Evolutionary conservation across 805 yeast species (phyloP).

Genomic region (Yamadazyma sp.): DNA sequence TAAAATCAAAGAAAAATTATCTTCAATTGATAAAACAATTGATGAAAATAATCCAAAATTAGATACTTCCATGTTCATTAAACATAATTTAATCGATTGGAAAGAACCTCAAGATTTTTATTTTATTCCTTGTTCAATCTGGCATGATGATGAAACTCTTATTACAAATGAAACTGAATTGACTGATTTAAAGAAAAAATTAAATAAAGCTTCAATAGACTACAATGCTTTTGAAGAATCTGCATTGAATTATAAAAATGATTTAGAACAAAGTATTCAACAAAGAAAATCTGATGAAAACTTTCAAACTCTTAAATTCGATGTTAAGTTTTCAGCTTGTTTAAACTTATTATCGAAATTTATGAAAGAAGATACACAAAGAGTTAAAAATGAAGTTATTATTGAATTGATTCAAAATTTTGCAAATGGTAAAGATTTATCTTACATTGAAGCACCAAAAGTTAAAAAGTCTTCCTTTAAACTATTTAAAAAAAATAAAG

Average conservation of each 20-base stretch:
- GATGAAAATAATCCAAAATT: conserved; percentile 67
- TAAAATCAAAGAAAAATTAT: conserved; percentile 48
- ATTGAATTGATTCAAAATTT: conserved; percentile 86
- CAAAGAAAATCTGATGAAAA: conserved; percentile 32
- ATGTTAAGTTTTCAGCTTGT: conserved; percentile 51
- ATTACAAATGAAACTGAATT: conserved; percentile 57
- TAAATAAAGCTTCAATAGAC: conserved; percentile 39
- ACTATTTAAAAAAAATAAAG: conserved; percentile 38
- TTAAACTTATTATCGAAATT: conserved; percentile 56
- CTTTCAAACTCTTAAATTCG: conserved; percentile 48
- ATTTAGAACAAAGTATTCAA: conserved; percentile 41
- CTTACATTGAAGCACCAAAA: conserved; percentile 50
- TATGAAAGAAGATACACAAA: conserved; percentile 66
- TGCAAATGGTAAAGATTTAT: conserved; percentile 71
- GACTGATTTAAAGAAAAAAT: conserved; percentile 49
- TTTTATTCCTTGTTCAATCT: conserved; percentile 84
- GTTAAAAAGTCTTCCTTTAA: conserved; percentile 59
- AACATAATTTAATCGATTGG: conserved; percentile 79
- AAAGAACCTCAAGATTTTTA: conserved; percentile 81
- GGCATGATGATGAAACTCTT: conserved; percentile 93
- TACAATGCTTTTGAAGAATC: conserved; percentile 39
- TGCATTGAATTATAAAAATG: conserved; percentile 50
- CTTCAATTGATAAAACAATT: conserved; percentile 52
- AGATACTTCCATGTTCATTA: conserved; percentile 87
- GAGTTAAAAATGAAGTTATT: conserved; percentile 79